These are phyloP conservation scores for Aureobasidium sp. DNA, from an alignment of 2,329 filamentous ascomycete species.

Conservation along the genomic window DNA sequence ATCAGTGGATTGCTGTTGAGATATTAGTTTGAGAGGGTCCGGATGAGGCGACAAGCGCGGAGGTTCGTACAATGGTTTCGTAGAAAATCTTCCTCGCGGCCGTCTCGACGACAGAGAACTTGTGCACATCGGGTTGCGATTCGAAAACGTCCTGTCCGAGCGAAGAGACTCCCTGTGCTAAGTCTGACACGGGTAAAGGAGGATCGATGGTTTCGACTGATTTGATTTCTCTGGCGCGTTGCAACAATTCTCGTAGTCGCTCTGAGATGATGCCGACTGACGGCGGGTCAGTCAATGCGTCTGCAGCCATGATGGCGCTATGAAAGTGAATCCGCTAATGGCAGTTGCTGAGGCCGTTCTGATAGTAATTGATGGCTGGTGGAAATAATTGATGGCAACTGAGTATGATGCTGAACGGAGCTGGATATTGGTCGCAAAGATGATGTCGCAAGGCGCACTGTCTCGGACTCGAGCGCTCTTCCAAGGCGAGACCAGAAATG, in stretches of 20 bases:
- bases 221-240: conserved; percentile 32
- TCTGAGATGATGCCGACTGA: conserved; percentile 21
- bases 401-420: not conserved
- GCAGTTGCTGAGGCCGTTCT: not conserved
- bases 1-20: conserved; percentile 56
- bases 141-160: conserved; percentile 22
- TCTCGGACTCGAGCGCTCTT: not conserved
- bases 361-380: not conserved
- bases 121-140: conserved; percentile 20
- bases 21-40: conserved; percentile 16
- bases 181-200: conserved; percentile 32
- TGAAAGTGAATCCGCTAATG: not conserved
- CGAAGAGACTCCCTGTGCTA: conserved; percentile 22
- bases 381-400: not conserved
- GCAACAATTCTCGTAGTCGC: conserved; percentile 33
- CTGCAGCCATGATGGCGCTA: conserved; percentile 10
- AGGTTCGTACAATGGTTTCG: conserved; percentile 59
- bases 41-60: not conserved
- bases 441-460: not conserved
- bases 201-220: conserved; percentile 33
- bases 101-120: conserved; percentile 65
- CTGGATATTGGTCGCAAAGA: not conserved
- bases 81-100: conserved; percentile 77
- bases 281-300: conserved; percentile 20
- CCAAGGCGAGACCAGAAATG: not conserved